Percentiles rank a stretch among this genome's conserved stretches.
Evolutionary conservation across 2,329 filamentous ascomycete genomes (phyloP).

Genomic region (Alternaria triticimaculans): DNA sequence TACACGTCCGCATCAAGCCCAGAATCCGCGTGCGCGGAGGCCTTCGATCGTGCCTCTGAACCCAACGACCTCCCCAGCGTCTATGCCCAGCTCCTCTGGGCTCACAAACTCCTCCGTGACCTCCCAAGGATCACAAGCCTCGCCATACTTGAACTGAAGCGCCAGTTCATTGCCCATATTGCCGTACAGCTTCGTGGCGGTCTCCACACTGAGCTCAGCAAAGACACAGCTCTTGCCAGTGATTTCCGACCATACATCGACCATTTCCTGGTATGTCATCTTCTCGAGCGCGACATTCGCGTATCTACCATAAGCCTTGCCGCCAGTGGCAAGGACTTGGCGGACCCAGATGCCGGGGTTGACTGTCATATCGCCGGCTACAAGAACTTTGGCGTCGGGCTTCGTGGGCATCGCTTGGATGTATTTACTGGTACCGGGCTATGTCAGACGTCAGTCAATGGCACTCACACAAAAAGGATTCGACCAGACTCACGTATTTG

Average conservation of each 20-base stretch:
- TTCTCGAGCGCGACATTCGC: constrained; percentile 36
- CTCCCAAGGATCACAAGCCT: constrained; percentile 35
- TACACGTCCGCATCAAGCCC: neutral
- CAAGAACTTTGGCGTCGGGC: constrained; percentile 27
- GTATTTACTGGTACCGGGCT: constrained; percentile 28
- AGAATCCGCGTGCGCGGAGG: constrained; percentile 5
- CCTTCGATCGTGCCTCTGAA: constrained; percentile 29
- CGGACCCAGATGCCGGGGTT: constrained; percentile 41
- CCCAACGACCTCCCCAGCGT: constrained; percentile 30
- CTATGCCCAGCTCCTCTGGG: constrained; percentile 32
- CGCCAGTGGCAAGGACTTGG: constrained; percentile 25
- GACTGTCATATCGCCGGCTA: constrained; percentile 37
- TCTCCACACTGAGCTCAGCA: constrained; percentile 23
- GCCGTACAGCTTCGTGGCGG: constrained; percentile 26
- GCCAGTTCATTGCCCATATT: constrained; percentile 30
- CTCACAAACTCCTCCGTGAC: constrained; percentile 30
- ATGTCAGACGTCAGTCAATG: neutral
- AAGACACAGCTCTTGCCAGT: constrained; percentile 37
- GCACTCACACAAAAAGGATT: neutral
- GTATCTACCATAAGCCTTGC: constrained; percentile 31
- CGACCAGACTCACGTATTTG: constrained; percentile 21
- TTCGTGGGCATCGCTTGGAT: constrained; percentile 35
- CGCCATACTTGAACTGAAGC: constrained; percentile 36
- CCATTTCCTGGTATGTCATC: constrained; percentile 34
- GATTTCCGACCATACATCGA: constrained; percentile 34